Evolutionary conservation across 202 grass and related monocot genomes (phyloP), one percentile per base, ranked within the genome.

Genomic region (Panicum hallii): DNA sequence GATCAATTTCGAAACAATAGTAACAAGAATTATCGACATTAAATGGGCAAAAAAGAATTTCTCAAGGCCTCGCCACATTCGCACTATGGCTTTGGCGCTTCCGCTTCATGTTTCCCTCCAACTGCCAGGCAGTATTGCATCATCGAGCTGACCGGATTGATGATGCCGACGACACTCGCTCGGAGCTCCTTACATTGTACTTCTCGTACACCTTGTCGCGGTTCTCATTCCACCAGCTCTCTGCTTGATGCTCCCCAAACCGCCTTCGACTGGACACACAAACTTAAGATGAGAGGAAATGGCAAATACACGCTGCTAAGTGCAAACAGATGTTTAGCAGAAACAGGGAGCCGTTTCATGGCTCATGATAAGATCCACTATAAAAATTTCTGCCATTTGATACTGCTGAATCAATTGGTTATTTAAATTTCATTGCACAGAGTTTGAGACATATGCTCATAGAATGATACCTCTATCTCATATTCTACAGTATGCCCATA

Each of bases 201-300:
- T 83, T 89, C 45, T 96, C 91, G 0, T 96, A 91, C 4, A 96
- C 94, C 77, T 88, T 91, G 57, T 90, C 82, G 5, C 87, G 90
- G 43, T 96, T 96, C 82, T 96, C 94, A 22, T 84, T 93, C 94
- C 94, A 96, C 94, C 94, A 96, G 65, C 68, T 79, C 88, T 93
- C 91, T 44, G 94, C 94, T 56, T 96, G 94, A 72, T 96, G 91
- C 84, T 96, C 94, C 17, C 87, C 82, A 30, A 96, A 96, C 46
- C 87, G 89, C 83, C 89, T 89, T 54, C 91, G 88, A 53, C 94
- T 96, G 81, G 15, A 70, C 9, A 77, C 0, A 7, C 36, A 48
- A 20, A 36, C 67, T 78, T 6, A 19, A 6, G 20, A 30, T 3
- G 30, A 38, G 13, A 56, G 28, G 23, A n/a, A 56, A 0, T n/a